Evolutionary conservation across 2,329 filamentous ascomycete genomes (phyloP), one percentile per base, ranked within the genome.

Genomic region (Claviceps arundinis): DNA sequence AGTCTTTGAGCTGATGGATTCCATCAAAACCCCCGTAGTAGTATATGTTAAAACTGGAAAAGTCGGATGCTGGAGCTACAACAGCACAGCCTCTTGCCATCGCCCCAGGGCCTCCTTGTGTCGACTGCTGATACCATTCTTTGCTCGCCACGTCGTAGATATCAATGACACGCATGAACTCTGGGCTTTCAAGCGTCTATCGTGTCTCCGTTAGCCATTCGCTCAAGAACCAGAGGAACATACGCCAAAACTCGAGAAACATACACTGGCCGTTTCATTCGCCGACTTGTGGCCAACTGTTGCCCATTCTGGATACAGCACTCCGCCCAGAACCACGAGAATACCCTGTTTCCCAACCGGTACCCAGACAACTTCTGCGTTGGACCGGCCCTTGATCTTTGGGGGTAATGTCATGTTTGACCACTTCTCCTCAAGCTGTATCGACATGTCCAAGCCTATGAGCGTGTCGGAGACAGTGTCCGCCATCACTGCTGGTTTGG

Each of bases 21-120:
- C 78, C 80, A 53, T 80, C 68, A 61, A 85, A 90, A 0, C 88
- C 88, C 16, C 86, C 88, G 59, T 89, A 93, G 69, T 87, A 88
- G 70, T 91, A 90, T 48, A 94, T 82, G 62, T 90, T 89, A 66
- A 84, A 87, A 54, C 83, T 89, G 11, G 84, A 86, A 37, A 73
- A 74, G 61, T 89, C 86, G 45, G 80, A 73, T 14, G 87, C 82
- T 0, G 80, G 73, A n/a, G 80, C 85, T 1, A 88, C 80, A 0
- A 89, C 84, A 3, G 86, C 83, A 61, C 88, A 93, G 62, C 84
- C 74, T 74, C 85, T 64, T 68, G 85, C 62, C 66, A 77, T 64
- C 70, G 80, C 69, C 0, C 81, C 78, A 0, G 77, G 79, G 0
- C 73, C 72, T 2, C 78, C 80, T 3, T 71, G 73, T 0, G 86